Evolutionary conservation across 2,329 filamentous ascomycete species (phyloP).

Genomic region (Geoglossum cookeanum): DNA sequence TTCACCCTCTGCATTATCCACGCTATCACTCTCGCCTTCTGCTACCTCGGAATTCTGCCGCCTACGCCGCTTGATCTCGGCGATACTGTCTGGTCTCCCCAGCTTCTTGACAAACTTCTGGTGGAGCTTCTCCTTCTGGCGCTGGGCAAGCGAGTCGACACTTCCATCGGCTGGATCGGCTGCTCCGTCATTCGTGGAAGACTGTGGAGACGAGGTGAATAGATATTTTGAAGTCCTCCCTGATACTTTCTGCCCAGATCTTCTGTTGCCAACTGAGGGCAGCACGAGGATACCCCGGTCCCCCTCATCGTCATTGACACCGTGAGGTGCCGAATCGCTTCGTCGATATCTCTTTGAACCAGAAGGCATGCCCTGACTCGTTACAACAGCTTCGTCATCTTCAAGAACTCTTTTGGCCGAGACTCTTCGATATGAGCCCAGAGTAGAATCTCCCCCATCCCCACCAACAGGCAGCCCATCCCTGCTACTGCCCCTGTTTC

Average conservation of each 20-base stretch:
- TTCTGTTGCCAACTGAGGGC: conserved; percentile 9
- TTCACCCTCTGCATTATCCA: conserved; percentile 35
- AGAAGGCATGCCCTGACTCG: conserved; percentile 2
- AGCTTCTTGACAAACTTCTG: conserved; percentile 78
- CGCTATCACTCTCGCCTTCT: conserved; percentile 38
- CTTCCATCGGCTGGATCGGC: conserved; percentile 21
- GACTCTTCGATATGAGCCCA: neutral
- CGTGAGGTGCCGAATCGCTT: conserved; percentile 6
- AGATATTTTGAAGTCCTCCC: conserved; percentile 38
- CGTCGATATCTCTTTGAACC: conserved; percentile 7
- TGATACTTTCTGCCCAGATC: conserved; percentile 12
- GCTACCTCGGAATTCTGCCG: conserved; percentile 35
- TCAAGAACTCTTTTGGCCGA: neutral
- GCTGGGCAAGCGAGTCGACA: conserved; percentile 33
- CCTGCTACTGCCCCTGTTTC: neutral
- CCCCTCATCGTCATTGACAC: neutral
- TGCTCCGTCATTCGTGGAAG: conserved; percentile 17
- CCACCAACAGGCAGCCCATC: neutral
- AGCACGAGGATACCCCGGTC: neutral
- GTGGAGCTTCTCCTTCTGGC: conserved; percentile 53
- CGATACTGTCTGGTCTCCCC: conserved; percentile 65
- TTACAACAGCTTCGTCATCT: conserved; percentile 4
- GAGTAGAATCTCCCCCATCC: neutral
- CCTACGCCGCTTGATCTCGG: conserved; percentile 42
- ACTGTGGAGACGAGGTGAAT: conserved; percentile 32